Percentiles rank a stretch among this genome's conserved stretches.
These are phyloP conservation scores for Umbellularia californica DNA, from an alignment of 164 flowering plant genomes.

Conservation along the genomic window DNA sequence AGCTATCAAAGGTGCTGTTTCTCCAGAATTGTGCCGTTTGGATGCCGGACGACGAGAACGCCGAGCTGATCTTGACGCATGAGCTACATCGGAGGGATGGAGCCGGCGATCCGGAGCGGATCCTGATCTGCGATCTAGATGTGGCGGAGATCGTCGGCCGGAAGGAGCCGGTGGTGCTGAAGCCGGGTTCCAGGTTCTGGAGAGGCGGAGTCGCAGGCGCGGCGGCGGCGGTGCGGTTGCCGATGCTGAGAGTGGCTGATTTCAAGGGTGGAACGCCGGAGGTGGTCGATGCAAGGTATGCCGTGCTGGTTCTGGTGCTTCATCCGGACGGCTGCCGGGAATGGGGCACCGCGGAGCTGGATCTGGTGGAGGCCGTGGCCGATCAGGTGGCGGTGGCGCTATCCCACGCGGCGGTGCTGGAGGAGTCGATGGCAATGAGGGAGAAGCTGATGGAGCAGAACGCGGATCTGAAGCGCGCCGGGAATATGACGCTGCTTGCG, in stretches of 20 bases:
- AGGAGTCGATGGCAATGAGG: conserved; percentile 52
- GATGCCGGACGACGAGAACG: conserved; percentile 16
- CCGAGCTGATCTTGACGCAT: conserved; percentile 11
- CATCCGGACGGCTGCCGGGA: conserved; percentile 4
- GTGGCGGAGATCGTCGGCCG: conserved; percentile 11
- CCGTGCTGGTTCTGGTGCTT: conserved; percentile 29
- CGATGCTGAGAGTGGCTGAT: conserved; percentile 27
- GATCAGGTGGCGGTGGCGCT: conserved; percentile 62
- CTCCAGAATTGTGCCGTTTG: conserved; percentile 21
- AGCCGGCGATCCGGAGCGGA: background rate
- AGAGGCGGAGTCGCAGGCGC: conserved; percentile 5
- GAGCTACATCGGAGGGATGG: conserved; percentile 10
- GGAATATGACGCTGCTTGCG: conserved; percentile 50
- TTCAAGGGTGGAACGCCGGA: conserved; percentile 32
- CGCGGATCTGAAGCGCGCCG: conserved; percentile 42
- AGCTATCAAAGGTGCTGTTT: conserved; percentile 21
- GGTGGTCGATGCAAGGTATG: conserved; percentile 20
- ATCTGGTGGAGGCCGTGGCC: conserved; percentile 29
- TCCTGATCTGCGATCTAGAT: conserved; percentile 14
- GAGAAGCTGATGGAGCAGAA: conserved; percentile 53
- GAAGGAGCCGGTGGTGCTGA: conserved; percentile 15
- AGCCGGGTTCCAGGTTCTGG: conserved; percentile 14
- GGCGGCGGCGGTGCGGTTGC: conserved; percentile 30
- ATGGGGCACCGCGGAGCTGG: conserved; percentile 27
- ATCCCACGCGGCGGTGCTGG: conserved; percentile 67